Base-by-base conservation (phyloP, 495 filamentous ascomycete species). In the Penicillium bovifimosum region DNA sequence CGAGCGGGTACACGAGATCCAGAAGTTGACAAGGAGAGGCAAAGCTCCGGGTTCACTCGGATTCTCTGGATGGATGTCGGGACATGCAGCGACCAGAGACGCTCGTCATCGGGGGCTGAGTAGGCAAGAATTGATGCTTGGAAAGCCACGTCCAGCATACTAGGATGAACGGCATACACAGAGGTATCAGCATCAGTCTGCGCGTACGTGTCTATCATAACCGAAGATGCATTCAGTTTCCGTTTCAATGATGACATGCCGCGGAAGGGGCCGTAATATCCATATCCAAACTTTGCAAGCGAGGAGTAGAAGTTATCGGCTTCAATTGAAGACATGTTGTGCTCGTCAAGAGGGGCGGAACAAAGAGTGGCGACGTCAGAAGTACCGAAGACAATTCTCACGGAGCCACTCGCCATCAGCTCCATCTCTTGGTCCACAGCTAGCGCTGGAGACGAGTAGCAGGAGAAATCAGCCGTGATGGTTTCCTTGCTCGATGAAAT, bases 111-210 rank as follows among this genome's bases (percentile, higher is more conserved):
- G 2, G 77, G 76, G 2, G 67, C 68, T 0, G 76, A 67, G 24
- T 74, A 67, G 0, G 75, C 66, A 20, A 73, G 50, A 27, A 79
- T 73, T 0, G 67, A 64, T 0, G 69, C 59, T 38, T 81, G 78
- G 31, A 80, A 71, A 38, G 68, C 75, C 17, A 59, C 62, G 46
- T 80, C 78, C 8, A 81, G 61, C 0, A 71, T 74, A 0, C 68
- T 70, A 10, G 78, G 77, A 50, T 77, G 78, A 43, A 76, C 68
- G 10, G 34, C 20, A 24, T 24, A 24, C 20, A 24, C 20, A 24
- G 20, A 24, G 2, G 20, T 24, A 24, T 24, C 20, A 24, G 20
- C 2, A 26, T 32, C 26, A 5, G 13, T 5, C 18, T 38, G 18
- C 13, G 13, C 9, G 38, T 24, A 42, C 2, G 1, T 26, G 27